Evolutionary conservation across 257 asterid species (phyloP).

Genomic region (Rehmannia glutinosa): DNA sequence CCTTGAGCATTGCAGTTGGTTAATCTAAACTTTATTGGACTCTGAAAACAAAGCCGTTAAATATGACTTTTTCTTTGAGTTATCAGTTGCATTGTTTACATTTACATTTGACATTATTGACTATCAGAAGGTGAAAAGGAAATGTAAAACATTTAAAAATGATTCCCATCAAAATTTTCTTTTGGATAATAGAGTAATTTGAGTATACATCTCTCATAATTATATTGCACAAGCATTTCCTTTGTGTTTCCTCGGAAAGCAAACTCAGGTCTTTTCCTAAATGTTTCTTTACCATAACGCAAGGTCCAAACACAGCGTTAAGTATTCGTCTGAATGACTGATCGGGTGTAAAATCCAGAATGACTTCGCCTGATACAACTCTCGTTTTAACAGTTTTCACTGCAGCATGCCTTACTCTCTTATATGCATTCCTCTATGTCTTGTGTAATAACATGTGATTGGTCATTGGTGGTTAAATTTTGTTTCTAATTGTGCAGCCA

Average conservation of each 20-base stretch:
- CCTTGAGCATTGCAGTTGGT: neutral
- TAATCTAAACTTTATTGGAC: neutral
- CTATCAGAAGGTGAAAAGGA: neutral
- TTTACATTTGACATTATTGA: neutral
- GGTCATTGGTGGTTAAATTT: conserved; percentile 16
- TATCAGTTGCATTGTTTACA: neutral
- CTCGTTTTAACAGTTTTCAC: neutral
- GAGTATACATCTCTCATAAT: neutral
- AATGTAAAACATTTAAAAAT: neutral
- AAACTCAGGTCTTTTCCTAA: neutral
- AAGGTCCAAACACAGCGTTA: neutral
- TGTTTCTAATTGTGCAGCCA: conserved; percentile 52
- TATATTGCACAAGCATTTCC: neutral
- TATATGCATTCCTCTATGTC: conserved; percentile 6
- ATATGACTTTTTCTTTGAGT: neutral
- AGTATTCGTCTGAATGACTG: neutral
- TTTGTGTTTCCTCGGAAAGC: neutral
- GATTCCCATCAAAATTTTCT: neutral
- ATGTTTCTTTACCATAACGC: neutral
- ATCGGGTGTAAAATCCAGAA: neutral
- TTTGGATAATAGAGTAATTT: neutral
- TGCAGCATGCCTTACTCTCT: neutral
- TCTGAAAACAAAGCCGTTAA: neutral
- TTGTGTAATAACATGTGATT: conserved; percentile 22
- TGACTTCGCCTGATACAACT: neutral